Evolutionary conservation across 768 basidiomycete species (phyloP).

Genomic region (Podaxis mareebaensis): DNA sequence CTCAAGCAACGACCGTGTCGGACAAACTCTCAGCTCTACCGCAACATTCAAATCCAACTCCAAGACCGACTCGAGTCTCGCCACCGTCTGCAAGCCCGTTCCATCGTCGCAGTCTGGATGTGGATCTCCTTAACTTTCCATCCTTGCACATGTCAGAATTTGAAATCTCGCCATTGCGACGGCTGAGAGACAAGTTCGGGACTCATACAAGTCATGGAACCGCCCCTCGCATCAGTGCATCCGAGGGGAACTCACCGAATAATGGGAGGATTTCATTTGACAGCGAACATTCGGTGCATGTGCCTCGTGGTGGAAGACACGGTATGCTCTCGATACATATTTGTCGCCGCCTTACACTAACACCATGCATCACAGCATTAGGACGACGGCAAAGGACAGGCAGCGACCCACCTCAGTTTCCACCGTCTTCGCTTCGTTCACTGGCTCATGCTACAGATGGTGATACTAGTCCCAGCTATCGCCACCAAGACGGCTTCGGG

Average conservation of each 20-base stretch:
- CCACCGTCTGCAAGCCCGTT: neutral
- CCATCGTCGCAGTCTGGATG: slow-evolving; percentile 7
- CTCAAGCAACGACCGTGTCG: neutral
- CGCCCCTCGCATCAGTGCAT: slow-evolving; percentile 4
- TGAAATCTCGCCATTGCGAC: slow-evolving; percentile 10
- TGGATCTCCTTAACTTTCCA: slow-evolving; percentile 9
- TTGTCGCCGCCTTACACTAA: no score
- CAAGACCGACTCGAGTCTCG: neutral
- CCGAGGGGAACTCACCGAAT: slow-evolving; percentile 9
- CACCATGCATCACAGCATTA: neutral
- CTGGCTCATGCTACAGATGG: slow-evolving; percentile 7
- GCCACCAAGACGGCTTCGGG: neutral
- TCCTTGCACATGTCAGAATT: slow-evolving; percentile 7
- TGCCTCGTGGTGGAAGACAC: neutral
- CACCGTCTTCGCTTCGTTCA: slow-evolving; percentile 3
- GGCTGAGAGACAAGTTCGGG: slow-evolving; percentile 10
- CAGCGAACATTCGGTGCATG: neutral
- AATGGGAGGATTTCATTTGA: neutral
- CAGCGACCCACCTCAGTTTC: slow-evolving; percentile 7
- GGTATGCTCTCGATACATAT: neutral
- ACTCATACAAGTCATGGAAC: neutral
- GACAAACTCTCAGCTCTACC: slow-evolving; percentile 1
- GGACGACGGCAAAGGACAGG: neutral
- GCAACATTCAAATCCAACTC: neutral
- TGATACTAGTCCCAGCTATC: neutral